Conservation (phyloP, 2,329 filamentous ascomycete species). For the Aureobasidium zeae region DNA sequence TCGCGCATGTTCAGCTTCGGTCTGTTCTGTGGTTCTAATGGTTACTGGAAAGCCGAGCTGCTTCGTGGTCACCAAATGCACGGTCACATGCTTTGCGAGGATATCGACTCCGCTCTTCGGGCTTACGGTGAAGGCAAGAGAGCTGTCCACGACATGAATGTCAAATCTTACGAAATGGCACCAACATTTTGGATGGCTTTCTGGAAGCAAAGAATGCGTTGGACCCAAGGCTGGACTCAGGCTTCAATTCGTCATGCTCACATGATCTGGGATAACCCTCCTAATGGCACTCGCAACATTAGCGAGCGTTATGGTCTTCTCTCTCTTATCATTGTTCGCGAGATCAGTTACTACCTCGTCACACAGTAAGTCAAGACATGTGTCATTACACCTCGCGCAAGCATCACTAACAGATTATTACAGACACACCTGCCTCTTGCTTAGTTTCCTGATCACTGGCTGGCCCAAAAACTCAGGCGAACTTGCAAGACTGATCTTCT, state of each 20-base stretch:
- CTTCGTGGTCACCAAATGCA: constrained; percentile 42
- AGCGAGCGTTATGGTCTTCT: constrained; percentile 38
- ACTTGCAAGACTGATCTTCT: constrained; percentile 37
- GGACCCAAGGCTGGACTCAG: constrained; percentile 44
- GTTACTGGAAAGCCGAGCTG: constrained; percentile 40
- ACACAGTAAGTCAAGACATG: constrained; percentile 27
- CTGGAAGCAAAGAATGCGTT: constrained; percentile 42
- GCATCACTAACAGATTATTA: not conserved
- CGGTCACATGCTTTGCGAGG: constrained; percentile 41
- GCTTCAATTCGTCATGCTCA: constrained; percentile 37
- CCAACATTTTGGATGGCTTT: constrained; percentile 37
- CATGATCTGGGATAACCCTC: constrained; percentile 36
- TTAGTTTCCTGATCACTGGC: constrained; percentile 38
- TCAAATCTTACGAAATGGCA: constrained; percentile 41
- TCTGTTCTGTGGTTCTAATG: constrained; percentile 42
- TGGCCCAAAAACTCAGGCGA: constrained; percentile 33
- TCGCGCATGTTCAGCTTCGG: constrained; percentile 41
- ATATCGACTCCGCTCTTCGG: constrained; percentile 42
- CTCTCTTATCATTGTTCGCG: constrained; percentile 38
- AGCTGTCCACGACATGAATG: constrained; percentile 41
- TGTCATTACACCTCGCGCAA: not conserved
- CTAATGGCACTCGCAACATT: constrained; percentile 30
- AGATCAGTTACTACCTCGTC: constrained; percentile 41
- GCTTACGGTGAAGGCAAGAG: constrained; percentile 38
- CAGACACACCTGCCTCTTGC: constrained; percentile 36